Conservation (phyloP, 2,329 filamentous ascomycete species). For the Talaromyces sp. region DNA sequence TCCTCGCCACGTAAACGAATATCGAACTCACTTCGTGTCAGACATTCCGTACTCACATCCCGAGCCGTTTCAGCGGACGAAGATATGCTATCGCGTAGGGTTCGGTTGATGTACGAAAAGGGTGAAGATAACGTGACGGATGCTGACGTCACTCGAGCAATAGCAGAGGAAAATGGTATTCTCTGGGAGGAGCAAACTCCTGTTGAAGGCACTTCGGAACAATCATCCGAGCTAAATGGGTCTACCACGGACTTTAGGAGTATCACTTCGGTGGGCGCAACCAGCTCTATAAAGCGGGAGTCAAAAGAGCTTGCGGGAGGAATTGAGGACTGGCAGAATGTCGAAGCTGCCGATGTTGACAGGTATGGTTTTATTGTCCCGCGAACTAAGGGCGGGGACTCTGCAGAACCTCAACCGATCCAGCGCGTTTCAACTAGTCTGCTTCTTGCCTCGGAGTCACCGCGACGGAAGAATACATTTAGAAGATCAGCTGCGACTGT, state of each 20-base stretch:
- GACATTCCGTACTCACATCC: conserved; percentile 33
- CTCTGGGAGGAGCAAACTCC: conserved; percentile 39
- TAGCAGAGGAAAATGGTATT: conserved; percentile 38
- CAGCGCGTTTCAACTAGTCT: conserved; percentile 61
- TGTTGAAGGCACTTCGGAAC: conserved; percentile 27
- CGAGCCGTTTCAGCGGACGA: conserved; percentile 62
- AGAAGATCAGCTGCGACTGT: conserved; percentile 50
- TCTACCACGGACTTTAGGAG: conserved; percentile 29
- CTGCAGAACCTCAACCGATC: conserved; percentile 42
- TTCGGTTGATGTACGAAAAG: conserved; percentile 62
- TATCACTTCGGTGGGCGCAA: conserved; percentile 29
- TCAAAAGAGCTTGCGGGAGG: conserved; percentile 59
- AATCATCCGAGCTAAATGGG: conserved; percentile 25
- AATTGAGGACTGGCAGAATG: conserved; percentile 63
- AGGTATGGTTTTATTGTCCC: conserved; percentile 63
- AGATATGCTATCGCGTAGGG: conserved; percentile 59
- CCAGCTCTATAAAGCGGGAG: conserved; percentile 46
- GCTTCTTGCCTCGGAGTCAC: conserved; percentile 54
- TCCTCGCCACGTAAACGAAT: conserved; percentile 26
- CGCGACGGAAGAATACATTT: conserved; percentile 52
- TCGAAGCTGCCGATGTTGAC: conserved; percentile 59
- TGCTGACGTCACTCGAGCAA: conserved; percentile 36
- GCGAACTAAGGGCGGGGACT: conserved; percentile 20
- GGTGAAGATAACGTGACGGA: conserved; percentile 55
- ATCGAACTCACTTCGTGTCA: conserved; percentile 37